These are phyloP conservation scores for Toxoplasma gondii DNA, from an alignment of 169 alveolate genomes.

Conservation along the genomic window DNA sequence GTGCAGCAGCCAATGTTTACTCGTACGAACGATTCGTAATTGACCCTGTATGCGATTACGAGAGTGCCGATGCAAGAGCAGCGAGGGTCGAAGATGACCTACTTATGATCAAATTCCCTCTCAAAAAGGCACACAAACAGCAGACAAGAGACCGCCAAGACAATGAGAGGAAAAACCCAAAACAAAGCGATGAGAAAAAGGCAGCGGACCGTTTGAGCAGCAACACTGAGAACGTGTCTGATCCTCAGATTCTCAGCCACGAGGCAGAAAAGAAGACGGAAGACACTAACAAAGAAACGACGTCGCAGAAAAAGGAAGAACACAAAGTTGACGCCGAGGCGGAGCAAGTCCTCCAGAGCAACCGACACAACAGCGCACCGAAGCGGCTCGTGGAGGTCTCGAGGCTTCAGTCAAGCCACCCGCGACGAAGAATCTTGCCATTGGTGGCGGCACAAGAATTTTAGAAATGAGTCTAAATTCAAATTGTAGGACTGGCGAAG, in stretches of 20 bases:
- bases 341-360: not conserved
- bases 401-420: not conserved
- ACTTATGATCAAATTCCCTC: constrained; percentile 6
- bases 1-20: not conserved
- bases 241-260: too few species aligned
- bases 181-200: not conserved
- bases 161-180: not conserved
- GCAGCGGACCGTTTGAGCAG: not conserved
- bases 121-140: not conserved
- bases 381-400: not conserved
- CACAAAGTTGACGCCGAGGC: not conserved
- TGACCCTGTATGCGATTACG: constrained; percentile 1
- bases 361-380: not conserved
- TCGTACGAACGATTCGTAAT: not conserved
- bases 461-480: not conserved
- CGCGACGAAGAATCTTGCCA: constrained; percentile 30
- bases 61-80: constrained; percentile 3
- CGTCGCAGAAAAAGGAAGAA: too few species aligned
- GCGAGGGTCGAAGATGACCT: constrained; percentile 20
- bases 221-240: too few species aligned
- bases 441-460: constrained; percentile 23
- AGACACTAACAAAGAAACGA: not conserved
- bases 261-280: constrained; percentile 5
- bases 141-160: not conserved
- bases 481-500: too few species aligned